Percentiles rank a stretch among this genome's conserved stretches.
phyloP scores from a whole-genome alignment of 1,284 basidiomycete species.

The Ganoderma multipileum region DNA sequence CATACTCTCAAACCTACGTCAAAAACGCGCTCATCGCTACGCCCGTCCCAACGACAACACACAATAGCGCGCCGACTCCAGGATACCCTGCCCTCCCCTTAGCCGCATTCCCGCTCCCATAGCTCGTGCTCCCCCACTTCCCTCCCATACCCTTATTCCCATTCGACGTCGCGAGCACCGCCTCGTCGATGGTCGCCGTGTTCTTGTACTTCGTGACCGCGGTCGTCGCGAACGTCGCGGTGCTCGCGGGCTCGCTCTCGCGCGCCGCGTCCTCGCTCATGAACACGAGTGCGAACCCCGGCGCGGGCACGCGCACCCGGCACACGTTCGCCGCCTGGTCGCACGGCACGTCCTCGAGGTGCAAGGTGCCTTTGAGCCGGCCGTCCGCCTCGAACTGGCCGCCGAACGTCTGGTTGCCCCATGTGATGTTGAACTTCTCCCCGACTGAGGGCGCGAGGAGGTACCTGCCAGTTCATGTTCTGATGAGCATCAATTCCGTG shows the following conservation, averaged over 20 bases:
- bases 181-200: constrained; percentile 43
- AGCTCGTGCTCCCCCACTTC: constrained; percentile 53
- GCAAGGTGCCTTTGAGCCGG: constrained; percentile 56
- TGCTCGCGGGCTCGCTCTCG: constrained; percentile 45
- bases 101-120: constrained; percentile 41
- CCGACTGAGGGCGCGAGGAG: constrained; percentile 59
- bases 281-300: constrained; percentile 77
- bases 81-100: background rate
- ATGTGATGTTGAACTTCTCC: constrained; percentile 75
- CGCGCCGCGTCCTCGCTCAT: constrained; percentile 54
- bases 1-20: background rate
- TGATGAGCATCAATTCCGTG: no score
- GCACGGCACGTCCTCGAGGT: constrained; percentile 63
- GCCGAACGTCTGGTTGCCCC: constrained; percentile 78
- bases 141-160: constrained; percentile 50
- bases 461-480: constrained; percentile 52
- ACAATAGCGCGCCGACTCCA: background rate
- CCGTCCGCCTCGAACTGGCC: constrained; percentile 68
- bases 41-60: background rate
- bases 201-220: constrained; percentile 53
- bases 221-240: constrained; percentile 64
- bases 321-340: constrained; percentile 57
- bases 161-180: constrained; percentile 54
- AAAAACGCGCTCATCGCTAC: background rate
- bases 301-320: constrained; percentile 69